Evolutionary conservation across 352 stramenopile genomes (phyloP), one percentile per base, ranked within the genome.

Genomic region (Globisporangium cederbergense): DNA sequence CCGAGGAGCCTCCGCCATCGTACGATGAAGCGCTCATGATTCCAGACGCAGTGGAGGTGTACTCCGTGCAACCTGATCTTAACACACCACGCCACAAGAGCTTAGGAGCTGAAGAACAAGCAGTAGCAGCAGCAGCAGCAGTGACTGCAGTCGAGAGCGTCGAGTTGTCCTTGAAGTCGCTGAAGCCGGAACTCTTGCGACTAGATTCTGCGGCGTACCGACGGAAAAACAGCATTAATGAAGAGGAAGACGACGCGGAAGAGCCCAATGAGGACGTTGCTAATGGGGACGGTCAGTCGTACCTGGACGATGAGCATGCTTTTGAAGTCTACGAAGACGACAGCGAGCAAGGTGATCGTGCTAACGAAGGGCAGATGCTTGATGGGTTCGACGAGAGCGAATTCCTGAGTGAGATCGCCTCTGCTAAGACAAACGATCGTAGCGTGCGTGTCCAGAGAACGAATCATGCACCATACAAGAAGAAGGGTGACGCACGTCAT

Each of bases 1-100:
- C 32, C 4, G 30, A 36, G 7, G 58, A 70, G 2, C 28, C 45
- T 5, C 72, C 78, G 16, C 76, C 76, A 32, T 73, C 67, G 7
- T 86, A 86, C 14, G 67, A 86, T 11, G 61, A 81, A 59, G 76
- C 76, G 6, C 54, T 79, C 22, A 79, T 76, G 68, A 52, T 76
- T 3, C 67, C 69, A n/a, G 62, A 59, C 20, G 4, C 34, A 45
- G 16, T n/a, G 16, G 34, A 58, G 6, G 43, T 13, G n/a, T 11
- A n/a, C 7, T 9, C 8, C 7, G 18, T 5, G 43, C 18, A 18
- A 7, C 50, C 2, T 10, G 16, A 14, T n/a, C 28, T 3, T 5
- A 11, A 10, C 10, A 6, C 20, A 6, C 34, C 5, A 6, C 11
- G 20, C n/a, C 32, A 6, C 11, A 28, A 36, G 9, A 18, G 18